phyloP scores from a whole-genome alignment of 176 grass and related monocot species.

The Musa itinerans region DNA sequence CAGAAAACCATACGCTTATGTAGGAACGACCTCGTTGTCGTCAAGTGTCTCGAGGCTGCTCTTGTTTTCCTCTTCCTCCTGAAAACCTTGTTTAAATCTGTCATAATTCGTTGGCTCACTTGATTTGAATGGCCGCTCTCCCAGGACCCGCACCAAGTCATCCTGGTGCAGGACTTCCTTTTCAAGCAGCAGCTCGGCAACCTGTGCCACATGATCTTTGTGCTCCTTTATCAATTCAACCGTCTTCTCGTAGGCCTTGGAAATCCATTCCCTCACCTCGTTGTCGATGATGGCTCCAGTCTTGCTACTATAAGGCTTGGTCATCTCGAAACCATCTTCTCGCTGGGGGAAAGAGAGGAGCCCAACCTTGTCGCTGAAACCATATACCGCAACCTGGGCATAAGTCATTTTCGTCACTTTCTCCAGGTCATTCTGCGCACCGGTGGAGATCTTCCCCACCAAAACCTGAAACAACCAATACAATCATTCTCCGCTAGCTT shows the following conservation, averaged over 20 bases:
- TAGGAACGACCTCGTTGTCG: conserved; percentile 28
- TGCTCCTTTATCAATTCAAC: conserved; percentile 59
- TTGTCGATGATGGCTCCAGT: conserved; percentile 63
- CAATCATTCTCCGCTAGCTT: neutral
- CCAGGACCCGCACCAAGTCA: conserved; percentile 63
- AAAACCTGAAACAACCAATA: conserved; percentile 48
- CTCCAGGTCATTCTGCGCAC: conserved; percentile 89
- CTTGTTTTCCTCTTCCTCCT: conserved; percentile 32
- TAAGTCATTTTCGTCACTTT: conserved; percentile 93
- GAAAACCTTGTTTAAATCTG: conserved; percentile 67
- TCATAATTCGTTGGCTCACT: conserved; percentile 60
- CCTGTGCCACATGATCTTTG: conserved; percentile 61
- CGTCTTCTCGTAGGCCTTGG: conserved; percentile 62
- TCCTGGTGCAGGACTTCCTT: conserved; percentile 90
- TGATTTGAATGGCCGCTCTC: conserved; percentile 59
- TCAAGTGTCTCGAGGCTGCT: conserved; percentile 22
- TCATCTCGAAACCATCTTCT: conserved; percentile 53
- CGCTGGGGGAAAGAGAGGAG: conserved; percentile 83
- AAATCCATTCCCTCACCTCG: conserved; percentile 82
- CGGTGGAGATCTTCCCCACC: conserved; percentile 76
- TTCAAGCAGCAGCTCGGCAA: conserved; percentile 75
- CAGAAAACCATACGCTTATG: neutral
- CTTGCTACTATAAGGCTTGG: conserved; percentile 60
- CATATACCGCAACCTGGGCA: conserved; percentile 78
- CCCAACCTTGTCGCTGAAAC: conserved; percentile 90